Evolutionary conservation across 495 filamentous ascomycete species (phyloP), one percentile per base, ranked within the genome.

Genomic region (Penicillium lividum): DNA sequence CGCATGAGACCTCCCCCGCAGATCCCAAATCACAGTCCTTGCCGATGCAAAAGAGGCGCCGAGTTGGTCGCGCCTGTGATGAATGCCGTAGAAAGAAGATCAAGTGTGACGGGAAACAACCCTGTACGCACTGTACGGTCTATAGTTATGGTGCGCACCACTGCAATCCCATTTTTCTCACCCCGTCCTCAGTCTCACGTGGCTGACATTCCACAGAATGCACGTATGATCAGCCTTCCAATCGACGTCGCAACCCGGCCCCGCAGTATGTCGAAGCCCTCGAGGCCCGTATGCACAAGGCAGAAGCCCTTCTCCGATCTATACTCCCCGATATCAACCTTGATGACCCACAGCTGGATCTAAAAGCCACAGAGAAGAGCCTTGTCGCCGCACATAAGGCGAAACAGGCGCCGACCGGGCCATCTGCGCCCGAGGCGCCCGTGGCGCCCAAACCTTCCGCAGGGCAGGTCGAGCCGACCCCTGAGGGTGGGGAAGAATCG

Each of bases 71-170:
- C 55, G 93, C 93, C 16, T 97, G 93, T 77, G 94, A 98, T 69
- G 95, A 98, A 70, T 98, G 93, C 68, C 84, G 94, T 48, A 81
- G 94, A 63, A 98, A 98, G 75, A 98, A 98, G 74, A 97, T 98
- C 71, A 98, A 97, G 73, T 98, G 93, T 67, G 93, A 97, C 68
- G 94, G 94, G 56, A 96, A 96, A 75, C 92, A 97, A 72, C 95
- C 94, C 8, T 98, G 94, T 73, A 96, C 94, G 3, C 94, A 97
- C 72, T 98, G 94, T 74, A 95, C 92, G 7, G 91, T 97, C 38
- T 98, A 98, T 74, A 96, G 90, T 73, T 98, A 98, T 79, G 94
- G 94, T 98, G 83, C 74, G 84, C 34, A 46, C 34, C 54, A 31
- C 34, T 38, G 40, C n/a, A 47, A 36, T 31, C n/a, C n/a, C 38